Base-by-base conservation (phyloP, 345 rosid species). In the Isatis tinctoria region DNA sequence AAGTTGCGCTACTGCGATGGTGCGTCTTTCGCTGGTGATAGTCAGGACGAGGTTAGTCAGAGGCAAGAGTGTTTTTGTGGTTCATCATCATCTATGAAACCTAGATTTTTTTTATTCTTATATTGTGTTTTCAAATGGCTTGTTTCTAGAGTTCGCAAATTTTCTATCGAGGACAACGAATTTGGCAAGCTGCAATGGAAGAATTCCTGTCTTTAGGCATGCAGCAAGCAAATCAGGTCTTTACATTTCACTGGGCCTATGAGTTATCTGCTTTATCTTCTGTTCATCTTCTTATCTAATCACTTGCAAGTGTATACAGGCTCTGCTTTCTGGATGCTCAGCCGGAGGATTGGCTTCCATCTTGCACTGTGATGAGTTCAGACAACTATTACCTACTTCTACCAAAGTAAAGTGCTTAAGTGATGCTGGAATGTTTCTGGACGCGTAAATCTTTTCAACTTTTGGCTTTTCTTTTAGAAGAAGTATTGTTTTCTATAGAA, bases 381-480 rank as follows among this genome's bases (percentile, higher is more conserved):
- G 83, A 16, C 69, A 69, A 64, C 81, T 95, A 24, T 83, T 92
- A 63, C 91, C 92, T 2, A n/a, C 43, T 48, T 78, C 72, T 16
- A 85, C 88, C 6, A 90, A 85, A 88, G 97, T 87, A 57, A 95
- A 95, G 70, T 92, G 99, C 76, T 79, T 95, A 57, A 92, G 96
- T 79, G 97, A 92, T 69, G 97, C 97, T 43, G 99, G 99, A 63
- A 69, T 95, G 82, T 94, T 94, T 80, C 90, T 94, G 48, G 97
- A 90, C 52, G 87, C 88, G 99, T 90, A 70, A 18, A 17, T 78
- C 58, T 56, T 77, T 62, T 54, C 37, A 35, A 64, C 64, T 17
- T 26, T 2, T 54, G 5, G 9, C 47, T 65, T 73, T 57, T 74
- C 40, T 32, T 7, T 60, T 43, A 36, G 40, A 3, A 12, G 5